These are phyloP conservation scores for Fusarium sp. DNA, from an alignment of 2,329 filamentous ascomycete species.

Conservation along the genomic window DNA sequence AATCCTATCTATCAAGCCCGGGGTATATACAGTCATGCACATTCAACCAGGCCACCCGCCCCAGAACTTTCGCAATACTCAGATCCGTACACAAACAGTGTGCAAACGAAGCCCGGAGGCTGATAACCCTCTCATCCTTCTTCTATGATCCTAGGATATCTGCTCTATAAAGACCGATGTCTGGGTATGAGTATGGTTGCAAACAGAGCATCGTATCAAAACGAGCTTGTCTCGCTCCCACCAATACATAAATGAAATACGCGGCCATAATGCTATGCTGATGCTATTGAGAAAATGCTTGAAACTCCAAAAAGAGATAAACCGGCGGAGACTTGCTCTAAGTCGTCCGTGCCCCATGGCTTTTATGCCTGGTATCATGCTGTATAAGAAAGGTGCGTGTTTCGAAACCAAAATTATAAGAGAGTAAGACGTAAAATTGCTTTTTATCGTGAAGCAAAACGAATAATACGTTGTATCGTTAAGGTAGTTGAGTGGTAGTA, in stretches of 20 bases:
- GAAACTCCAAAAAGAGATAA: conserved; percentile 23
- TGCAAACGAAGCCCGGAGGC: background rate
- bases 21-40: conserved; percentile 23
- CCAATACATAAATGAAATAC: conserved; percentile 9
- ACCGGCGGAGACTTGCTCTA: conserved; percentile 13
- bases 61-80: background rate
- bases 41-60: conserved; percentile 6
- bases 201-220: conserved; percentile 3
- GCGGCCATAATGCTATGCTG: conserved; percentile 16
- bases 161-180: conserved; percentile 37
- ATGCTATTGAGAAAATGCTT: conserved; percentile 25
- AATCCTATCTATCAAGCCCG: conserved; percentile 18
- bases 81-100: background rate
- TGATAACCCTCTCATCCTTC: conserved; percentile 6
- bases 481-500: background rate
- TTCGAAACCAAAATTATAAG: conserved; percentile 14
- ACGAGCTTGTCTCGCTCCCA: background rate
- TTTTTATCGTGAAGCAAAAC: background rate
- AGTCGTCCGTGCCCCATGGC: conserved; percentile 33
- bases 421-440: background rate
- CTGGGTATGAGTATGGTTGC: conserved; percentile 24
- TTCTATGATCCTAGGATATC: conserved; percentile 34
- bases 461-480: conserved; percentile 1
- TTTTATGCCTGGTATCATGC: conserved; percentile 42
- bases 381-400: conserved; percentile 25